phyloP scores from a whole-genome alignment of 1,284 basidiomycete species.

The Binderoboletus segoi region DNA sequence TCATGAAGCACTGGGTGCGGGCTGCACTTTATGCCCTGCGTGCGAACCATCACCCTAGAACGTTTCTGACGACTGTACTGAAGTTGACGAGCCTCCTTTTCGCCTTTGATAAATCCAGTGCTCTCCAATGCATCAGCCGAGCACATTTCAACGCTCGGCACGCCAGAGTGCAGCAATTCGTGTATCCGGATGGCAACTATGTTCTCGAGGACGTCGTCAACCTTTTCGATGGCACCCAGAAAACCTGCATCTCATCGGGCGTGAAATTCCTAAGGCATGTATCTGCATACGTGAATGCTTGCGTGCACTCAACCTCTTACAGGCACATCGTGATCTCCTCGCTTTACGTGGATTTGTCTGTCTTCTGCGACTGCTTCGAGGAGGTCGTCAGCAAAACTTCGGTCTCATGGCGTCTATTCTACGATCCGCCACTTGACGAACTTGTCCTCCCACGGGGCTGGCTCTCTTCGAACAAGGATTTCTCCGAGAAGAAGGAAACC shows the following conservation, averaged over 20 bases:
- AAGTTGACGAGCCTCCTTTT: slow-evolving; percentile 34
- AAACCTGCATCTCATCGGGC: slow-evolving; percentile 33
- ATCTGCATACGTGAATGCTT: not conserved
- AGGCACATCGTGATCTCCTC: slow-evolving; percentile 45
- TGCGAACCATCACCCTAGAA: slow-evolving; percentile 12
- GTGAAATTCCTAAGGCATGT: slow-evolving; percentile 26
- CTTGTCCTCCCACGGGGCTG: slow-evolving; percentile 52
- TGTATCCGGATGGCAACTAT: slow-evolving; percentile 23
- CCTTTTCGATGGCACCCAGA: slow-evolving; percentile 16
- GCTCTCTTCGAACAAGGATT: slow-evolving; percentile 37
- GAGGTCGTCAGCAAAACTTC: slow-evolving; percentile 41
- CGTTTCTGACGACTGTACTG: slow-evolving; percentile 36
- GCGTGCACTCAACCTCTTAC: not conserved
- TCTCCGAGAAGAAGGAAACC: slow-evolving; percentile 25
- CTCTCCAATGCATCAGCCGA: slow-evolving; percentile 22
- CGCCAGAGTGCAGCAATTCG: slow-evolving; percentile 3
- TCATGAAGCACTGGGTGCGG: slow-evolving; percentile 45
- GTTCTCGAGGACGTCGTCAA: slow-evolving; percentile 41
- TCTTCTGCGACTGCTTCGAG: slow-evolving; percentile 52
- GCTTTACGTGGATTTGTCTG: slow-evolving; percentile 41
- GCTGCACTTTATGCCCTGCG: slow-evolving; percentile 37
- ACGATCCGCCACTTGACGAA: slow-evolving; percentile 37
- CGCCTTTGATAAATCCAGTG: slow-evolving; percentile 30
- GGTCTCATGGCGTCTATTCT: slow-evolving; percentile 34
- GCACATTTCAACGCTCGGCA: slow-evolving; percentile 6